Percentiles rank a stretch among this genome's conserved stretches.
phyloP scores from a whole-genome alignment of 208 protist species.

The Tritrichomonas foetus region DNA sequence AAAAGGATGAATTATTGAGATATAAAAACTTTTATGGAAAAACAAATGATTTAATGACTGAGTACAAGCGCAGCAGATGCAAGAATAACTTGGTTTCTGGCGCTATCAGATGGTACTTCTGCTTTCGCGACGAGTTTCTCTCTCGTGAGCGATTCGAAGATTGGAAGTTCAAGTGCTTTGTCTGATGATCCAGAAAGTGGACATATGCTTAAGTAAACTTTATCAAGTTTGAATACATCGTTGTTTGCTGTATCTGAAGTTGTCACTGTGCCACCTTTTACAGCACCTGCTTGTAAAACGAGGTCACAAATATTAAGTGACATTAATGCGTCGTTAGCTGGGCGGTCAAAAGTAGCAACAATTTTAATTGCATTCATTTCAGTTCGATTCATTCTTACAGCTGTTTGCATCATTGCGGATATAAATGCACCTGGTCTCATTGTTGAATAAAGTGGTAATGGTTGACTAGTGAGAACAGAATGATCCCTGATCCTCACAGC shows the following conservation, averaged over 20 bases:
- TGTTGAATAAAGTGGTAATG: neutral
- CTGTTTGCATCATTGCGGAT: neutral
- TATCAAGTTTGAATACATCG: neutral
- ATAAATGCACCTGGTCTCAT: neutral
- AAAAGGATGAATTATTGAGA: too few relatives aligned
- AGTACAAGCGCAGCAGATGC: neutral
- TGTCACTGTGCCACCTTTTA: neutral
- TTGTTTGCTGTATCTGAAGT: neutral
- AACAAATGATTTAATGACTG: neutral
- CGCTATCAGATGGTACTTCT: neutral
- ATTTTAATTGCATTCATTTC: slow-evolving; percentile 3
- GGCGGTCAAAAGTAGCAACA: neutral
- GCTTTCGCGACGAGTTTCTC: neutral
- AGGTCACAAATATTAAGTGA: neutral
- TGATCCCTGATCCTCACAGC: neutral
- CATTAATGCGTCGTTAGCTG: neutral
- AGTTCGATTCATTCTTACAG: neutral
- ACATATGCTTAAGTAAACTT: neutral
- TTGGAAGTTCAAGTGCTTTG: neutral
- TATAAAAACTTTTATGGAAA: too few relatives aligned
- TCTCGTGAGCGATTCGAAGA: neutral
- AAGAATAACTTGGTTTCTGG: neutral
- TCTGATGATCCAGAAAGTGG: neutral
- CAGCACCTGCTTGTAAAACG: neutral
- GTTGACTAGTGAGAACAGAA: neutral